Percentiles rank a stretch among this genome's conserved stretches.
These are phyloP conservation scores for Pichia cephalocereana DNA, from an alignment of 805 yeast species.

Conservation along the genomic window DNA sequence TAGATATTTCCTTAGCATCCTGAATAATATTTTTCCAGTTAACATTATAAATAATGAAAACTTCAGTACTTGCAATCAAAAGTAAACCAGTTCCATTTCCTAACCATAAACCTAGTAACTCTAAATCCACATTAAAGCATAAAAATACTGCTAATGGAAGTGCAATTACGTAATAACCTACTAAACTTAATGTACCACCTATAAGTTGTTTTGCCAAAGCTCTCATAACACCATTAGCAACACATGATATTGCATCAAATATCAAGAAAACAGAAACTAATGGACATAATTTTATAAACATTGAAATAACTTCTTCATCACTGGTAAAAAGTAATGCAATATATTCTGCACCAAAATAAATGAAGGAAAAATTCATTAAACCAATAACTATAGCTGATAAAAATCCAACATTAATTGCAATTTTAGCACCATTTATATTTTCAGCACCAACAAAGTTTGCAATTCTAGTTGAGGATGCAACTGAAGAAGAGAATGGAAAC, in stretches of 20 bases:
- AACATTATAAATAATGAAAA: slow-evolving; percentile 35
- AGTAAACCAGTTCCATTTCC: slow-evolving; percentile 62
- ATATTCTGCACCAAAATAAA: slow-evolving; percentile 37
- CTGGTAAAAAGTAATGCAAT: slow-evolving; percentile 52
- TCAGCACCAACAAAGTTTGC: slow-evolving; percentile 45
- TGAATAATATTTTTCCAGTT: slow-evolving; percentile 44
- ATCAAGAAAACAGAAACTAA: slow-evolving; percentile 57
- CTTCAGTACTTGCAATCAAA: slow-evolving; percentile 42
- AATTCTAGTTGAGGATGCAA: slow-evolving; percentile 46
- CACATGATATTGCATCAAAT: slow-evolving; percentile 61
- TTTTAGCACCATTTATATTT: slow-evolving; percentile 22
- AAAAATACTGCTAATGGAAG: slow-evolving; percentile 56
- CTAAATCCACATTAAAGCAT: slow-evolving; percentile 39
- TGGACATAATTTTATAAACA: slow-evolving; percentile 52
- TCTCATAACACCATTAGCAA: slow-evolving; percentile 63
- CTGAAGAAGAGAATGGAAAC: slow-evolving; percentile 49
- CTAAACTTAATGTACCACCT: slow-evolving; percentile 61
- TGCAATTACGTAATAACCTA: slow-evolving; percentile 65
- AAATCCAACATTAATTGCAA: slow-evolving; percentile 37
- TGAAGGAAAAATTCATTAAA: slow-evolving; percentile 32
- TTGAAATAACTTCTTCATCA: slow-evolving; percentile 46
- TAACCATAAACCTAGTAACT: slow-evolving; percentile 61
- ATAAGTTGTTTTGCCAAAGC: slow-evolving; percentile 70
- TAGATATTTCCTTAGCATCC: slow-evolving; percentile 14
- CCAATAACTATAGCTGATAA: slow-evolving; percentile 27